Base-by-base conservation (phyloP, 192 early-diverging fungal species). In the Lobosporangium transversale region DNA sequence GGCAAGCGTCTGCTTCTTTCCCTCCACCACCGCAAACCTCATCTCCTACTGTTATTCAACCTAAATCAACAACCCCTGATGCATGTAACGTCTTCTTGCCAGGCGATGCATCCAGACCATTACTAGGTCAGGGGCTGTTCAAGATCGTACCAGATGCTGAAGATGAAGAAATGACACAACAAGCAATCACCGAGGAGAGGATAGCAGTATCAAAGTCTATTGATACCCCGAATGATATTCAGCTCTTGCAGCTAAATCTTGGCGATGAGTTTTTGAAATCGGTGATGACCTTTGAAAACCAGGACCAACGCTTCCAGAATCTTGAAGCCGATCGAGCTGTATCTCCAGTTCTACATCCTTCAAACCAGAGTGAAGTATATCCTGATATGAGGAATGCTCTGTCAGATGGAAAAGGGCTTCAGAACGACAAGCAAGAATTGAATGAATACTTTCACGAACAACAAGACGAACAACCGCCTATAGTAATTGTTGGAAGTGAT, bases 401-500 rank as follows among this genome's bases (percentile, higher is more conserved):
- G 7, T 40, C 37, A 40, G 14, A 14, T 40, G 37, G 23, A 10
- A n/a, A n/a, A n/a, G n/a, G n/a, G n/a, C n/a, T 30, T 37, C 5
- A 52, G 14, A 20, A 53, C n/a, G 56, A 54, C 8, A 53, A 66
- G 9, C 59, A 62, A 15, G 56, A 68, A 21, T 3, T 43, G 37
- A 27, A 60, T 54, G 57, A 58, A 29, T 27, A 58, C 1, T 48
- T 32, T 35, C 17, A 1, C 12, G 37, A 60, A 54, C 5, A 49
- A 18, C 37, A 50, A 3, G 27, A 26, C n/a, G 27, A 27, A 3
- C n/a, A 26, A 31, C 44, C 62, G 1, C 44, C n/a, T 21, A 31
- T 71, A 12, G 73, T 76, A 30, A 76, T 76, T 67, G 73, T 76
- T 8, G 73, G 73, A 37, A 76, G 73, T 24, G 73, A 76, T 29